Conservation (phyloP, 208 protist species). For the Leishmania tarentolae region DNA sequence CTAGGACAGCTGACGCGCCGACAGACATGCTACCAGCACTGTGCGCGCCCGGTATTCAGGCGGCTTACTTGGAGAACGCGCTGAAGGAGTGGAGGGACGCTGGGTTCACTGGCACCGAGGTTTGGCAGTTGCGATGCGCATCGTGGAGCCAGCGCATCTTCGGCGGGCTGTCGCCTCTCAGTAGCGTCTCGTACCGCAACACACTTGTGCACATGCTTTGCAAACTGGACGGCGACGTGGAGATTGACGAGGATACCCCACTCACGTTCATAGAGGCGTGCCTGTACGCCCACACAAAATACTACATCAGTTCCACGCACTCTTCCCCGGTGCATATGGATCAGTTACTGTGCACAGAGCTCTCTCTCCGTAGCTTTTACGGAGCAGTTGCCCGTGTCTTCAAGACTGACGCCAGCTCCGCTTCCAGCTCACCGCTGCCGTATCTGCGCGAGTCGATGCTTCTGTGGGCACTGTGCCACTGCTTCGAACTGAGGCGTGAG, state of each 20-base stretch:
- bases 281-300: slow-evolving; percentile 36
- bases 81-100: slow-evolving; percentile 15
- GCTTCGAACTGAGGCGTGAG: slow-evolving; percentile 53
- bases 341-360: slow-evolving; percentile 28
- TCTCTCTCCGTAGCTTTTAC: slow-evolving; percentile 30
- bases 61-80: slow-evolving; percentile 23
- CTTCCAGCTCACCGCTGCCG: slow-evolving; percentile 2
- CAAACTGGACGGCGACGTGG: slow-evolving; percentile 22
- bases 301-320: slow-evolving; percentile 20
- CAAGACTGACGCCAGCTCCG: not conserved
- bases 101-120: slow-evolving; percentile 8
- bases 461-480: slow-evolving; percentile 48
- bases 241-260: slow-evolving; percentile 15
- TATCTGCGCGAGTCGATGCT: slow-evolving; percentile 23
- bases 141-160: slow-evolving; percentile 55
- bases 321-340: slow-evolving; percentile 43
- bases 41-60: slow-evolving; percentile 32
- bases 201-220: slow-evolving; percentile 43
- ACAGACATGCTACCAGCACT: slow-evolving; percentile 13
- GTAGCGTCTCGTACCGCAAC: slow-evolving; percentile 28
- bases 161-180: slow-evolving; percentile 35
- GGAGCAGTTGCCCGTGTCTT: slow-evolving; percentile 11
- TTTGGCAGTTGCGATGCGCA: slow-evolving; percentile 23
- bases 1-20: not conserved
- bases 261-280: slow-evolving; percentile 46